Evolutionary conservation across 805 yeast genomes (phyloP).

Genomic region (Pichia nanzhaoensis): DNA sequence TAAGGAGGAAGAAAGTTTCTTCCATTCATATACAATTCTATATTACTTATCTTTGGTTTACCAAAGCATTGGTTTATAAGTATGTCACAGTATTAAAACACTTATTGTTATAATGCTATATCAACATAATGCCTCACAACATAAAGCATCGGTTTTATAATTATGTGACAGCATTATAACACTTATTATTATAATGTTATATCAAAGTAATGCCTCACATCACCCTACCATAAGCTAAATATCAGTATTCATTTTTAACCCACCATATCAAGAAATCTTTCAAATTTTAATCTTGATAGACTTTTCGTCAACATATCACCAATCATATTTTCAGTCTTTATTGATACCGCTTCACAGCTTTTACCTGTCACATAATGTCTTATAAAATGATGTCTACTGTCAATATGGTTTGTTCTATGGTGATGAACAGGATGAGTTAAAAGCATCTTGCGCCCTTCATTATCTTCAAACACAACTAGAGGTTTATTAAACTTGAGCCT

Average conservation of each 20-base stretch:
- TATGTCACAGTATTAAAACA: too few species aligned
- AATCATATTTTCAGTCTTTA: background rate
- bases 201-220: slow-evolving; percentile 1
- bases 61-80: too few species aligned
- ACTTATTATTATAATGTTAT: too few species aligned
- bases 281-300: background rate
- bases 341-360: background rate
- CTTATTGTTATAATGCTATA: too few species aligned
- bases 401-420: slow-evolving; percentile 7
- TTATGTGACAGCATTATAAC: too few species aligned
- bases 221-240: slow-evolving; percentile 5
- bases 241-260: background rate
- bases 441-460: slow-evolving; percentile 3
- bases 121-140: too few species aligned
- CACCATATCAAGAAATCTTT: background rate
- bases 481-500: background rate
- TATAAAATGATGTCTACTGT: slow-evolving; percentile 4
- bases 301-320: slow-evolving; percentile 1
- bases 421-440: slow-evolving; percentile 2
- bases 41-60: too few species aligned
- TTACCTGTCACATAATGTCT: background rate
- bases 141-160: too few species aligned
- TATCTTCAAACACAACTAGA: slow-evolving; percentile 1
- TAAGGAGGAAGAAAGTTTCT: too few species aligned
- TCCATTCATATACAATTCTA: too few species aligned